Conservation (phyloP, 176 grass and related monocot genomes). For the Oryza glaberrima region DNA sequence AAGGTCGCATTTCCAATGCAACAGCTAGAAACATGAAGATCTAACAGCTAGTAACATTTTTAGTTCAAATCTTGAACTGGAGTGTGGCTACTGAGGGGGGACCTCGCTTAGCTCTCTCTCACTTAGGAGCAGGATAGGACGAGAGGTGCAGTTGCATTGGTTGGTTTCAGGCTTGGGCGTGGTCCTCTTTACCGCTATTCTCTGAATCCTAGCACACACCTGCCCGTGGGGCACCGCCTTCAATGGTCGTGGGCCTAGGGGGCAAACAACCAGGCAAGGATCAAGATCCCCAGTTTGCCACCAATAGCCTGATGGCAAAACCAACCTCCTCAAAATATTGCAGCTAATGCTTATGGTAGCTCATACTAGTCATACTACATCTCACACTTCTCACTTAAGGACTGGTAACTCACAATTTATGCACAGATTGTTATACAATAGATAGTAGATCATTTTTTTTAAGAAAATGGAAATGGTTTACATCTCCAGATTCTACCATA, state of each 20-base stretch:
- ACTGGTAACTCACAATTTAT: background rate
- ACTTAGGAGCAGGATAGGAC: background rate
- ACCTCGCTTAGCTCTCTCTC: background rate
- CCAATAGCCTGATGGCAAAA: conserved; percentile 2
- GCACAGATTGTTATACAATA: too few species aligned
- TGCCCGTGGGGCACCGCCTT: background rate
- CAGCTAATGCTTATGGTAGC: background rate
- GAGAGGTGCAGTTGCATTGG: background rate
- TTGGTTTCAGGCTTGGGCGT: conserved; percentile 14
- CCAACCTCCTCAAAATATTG: background rate
- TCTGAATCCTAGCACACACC: conserved; percentile 29
- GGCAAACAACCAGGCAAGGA: conserved; percentile 24
- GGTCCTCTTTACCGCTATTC: conserved; percentile 2
- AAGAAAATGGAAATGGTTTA: too few species aligned
- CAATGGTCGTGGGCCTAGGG: conserved; percentile 18
- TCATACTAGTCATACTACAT: background rate
- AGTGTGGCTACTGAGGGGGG: background rate
- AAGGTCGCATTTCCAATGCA: background rate
- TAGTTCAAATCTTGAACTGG: background rate
- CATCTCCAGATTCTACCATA: too few species aligned
- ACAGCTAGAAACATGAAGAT: background rate
- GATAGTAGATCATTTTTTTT: too few species aligned
- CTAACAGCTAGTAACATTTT: background rate
- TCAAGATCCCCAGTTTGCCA: background rate
- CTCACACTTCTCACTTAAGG: background rate